Conservation (phyloP, 2,329 filamentous ascomycete genomes). For the Aspergillus amoenus region DNA sequence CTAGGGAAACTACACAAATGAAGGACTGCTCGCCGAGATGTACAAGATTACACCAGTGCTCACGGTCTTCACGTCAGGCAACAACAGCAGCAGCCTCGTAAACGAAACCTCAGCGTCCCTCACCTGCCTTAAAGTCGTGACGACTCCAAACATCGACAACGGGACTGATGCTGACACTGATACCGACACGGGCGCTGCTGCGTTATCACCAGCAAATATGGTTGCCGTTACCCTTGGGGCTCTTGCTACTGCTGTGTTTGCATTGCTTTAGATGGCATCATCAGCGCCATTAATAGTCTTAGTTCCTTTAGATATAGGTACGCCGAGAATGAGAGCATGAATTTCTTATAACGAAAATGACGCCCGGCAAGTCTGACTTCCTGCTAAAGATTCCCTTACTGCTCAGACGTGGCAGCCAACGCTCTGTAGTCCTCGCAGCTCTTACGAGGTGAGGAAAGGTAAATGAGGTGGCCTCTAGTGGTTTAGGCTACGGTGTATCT, state of each 20-base stretch:
- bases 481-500: too few relatives aligned
- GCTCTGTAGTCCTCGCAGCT: too few relatives aligned
- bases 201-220: not conserved
- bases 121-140: constrained; percentile 19
- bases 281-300: too few relatives aligned
- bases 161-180: not conserved
- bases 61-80: constrained; percentile 12
- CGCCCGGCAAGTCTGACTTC: too few relatives aligned
- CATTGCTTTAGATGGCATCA: not conserved
- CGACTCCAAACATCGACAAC: not conserved
- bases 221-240: not conserved
- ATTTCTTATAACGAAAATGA: too few relatives aligned
- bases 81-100: constrained; percentile 9
- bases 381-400: too few relatives aligned
- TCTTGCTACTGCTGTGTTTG: not conserved
- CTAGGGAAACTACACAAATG: constrained; percentile 7
- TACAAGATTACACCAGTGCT: constrained; percentile 18
- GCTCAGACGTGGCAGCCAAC: too few relatives aligned
- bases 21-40: constrained; percentile 3
- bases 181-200: not conserved
- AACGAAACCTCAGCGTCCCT: constrained; percentile 15
- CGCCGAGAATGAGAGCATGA: too few relatives aligned
- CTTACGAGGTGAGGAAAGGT: too few relatives aligned
- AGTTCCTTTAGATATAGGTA: too few relatives aligned
- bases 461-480: too few relatives aligned